Percentiles rank a stretch among this genome's conserved stretches.
phyloP scores from a whole-genome alignment of 352 stramenopile species.

The Phytopythium chamaehyphon region DNA sequence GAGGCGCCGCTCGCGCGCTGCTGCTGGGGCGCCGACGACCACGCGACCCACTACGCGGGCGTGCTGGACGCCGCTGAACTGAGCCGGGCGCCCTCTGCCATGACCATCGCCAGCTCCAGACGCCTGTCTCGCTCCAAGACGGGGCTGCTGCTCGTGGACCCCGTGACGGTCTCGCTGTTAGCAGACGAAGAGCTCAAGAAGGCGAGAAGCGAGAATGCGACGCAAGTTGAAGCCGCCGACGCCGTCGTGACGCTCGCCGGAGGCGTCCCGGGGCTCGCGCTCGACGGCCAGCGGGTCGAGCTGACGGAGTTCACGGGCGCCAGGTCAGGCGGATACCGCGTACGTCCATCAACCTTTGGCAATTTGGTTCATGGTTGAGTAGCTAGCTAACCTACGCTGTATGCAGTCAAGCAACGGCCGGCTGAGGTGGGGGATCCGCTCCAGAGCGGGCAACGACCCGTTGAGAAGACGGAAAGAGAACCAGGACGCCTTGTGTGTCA shows the following conservation, averaged over 20 bases:
- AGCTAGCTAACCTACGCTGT: too few relatives aligned
- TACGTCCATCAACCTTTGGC: constrained; percentile 5
- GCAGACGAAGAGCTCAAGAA: constrained; percentile 2
- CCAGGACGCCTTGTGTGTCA: constrained; percentile 70
- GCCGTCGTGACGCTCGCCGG: constrained; percentile 41
- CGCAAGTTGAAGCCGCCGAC: constrained; percentile 5
- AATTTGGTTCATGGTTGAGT: too few relatives aligned
- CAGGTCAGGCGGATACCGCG: constrained; percentile 38
- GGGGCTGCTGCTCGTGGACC: constrained; percentile 27
- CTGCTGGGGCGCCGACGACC: too few relatives aligned
- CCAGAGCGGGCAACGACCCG: constrained; percentile 64
- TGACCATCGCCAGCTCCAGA: constrained; percentile 5
- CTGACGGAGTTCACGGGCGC: constrained; percentile 62
- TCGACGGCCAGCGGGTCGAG: constrained; percentile 53
- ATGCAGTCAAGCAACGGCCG: constrained; percentile 28
- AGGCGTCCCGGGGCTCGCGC: constrained; percentile 60
- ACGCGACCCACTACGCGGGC: too few relatives aligned
- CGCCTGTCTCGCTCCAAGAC: constrained; percentile 36
- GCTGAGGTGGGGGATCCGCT: constrained; percentile 54
- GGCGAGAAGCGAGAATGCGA: constrained; percentile 6
- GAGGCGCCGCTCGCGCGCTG: too few relatives aligned
- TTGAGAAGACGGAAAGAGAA: constrained; percentile 82
- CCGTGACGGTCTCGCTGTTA: constrained; percentile 15
- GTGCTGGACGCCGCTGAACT: too few relatives aligned
- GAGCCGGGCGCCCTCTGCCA: not conserved